Evolutionary conservation across 2,329 filamentous ascomycete genomes (phyloP), one percentile per base, ranked within the genome.

Genomic region (Dendryphion nanum): DNA sequence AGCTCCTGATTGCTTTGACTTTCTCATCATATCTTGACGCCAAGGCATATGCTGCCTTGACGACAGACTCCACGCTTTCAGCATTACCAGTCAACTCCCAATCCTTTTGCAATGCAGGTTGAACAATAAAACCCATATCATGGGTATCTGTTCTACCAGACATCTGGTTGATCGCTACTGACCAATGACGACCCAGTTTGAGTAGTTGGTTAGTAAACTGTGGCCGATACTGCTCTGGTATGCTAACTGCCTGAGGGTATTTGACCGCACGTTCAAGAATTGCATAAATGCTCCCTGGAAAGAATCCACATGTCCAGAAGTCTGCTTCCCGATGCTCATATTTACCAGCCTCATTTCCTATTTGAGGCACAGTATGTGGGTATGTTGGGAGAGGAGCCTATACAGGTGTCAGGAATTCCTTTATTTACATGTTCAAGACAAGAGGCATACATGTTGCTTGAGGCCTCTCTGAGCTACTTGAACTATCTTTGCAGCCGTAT

Each of bases 41-140:
- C 4, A 77, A 53, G 17, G 68, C 70, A 15, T 65, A 53, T 0
- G 74, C 74, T 1, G 73, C 73, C 2, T 56, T 59, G 2, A 74
- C 40, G 2, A 76, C 62, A 3, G 66, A 66, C 4, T 63, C 44
- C 0, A 73, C 41, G 28, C 69, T 71, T n/a, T 59, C 44, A 6
- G 41, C 32, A 32, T 69, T 66, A 0, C 67, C 66, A 0, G 66
- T 71, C 4, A 77, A 50, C 26, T 75, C 70, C 68, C 69, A 78
- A 18, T 74, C 69, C 18, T 67, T 61, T 16, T 67, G 66, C 0
- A 76, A 50, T 1, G 72, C 68, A 0, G 75, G 74, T 35, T 71
- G 66, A 4, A 77, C 66, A 18, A 79, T 78, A 46, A 79, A 79
- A 0, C 74, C 73, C 41, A 79, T 66, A 29, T 78, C 75, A 40